phyloP scores from a whole-genome alignment of 1,284 basidiomycete genomes.

The Lignosus rhinocerotis region DNA sequence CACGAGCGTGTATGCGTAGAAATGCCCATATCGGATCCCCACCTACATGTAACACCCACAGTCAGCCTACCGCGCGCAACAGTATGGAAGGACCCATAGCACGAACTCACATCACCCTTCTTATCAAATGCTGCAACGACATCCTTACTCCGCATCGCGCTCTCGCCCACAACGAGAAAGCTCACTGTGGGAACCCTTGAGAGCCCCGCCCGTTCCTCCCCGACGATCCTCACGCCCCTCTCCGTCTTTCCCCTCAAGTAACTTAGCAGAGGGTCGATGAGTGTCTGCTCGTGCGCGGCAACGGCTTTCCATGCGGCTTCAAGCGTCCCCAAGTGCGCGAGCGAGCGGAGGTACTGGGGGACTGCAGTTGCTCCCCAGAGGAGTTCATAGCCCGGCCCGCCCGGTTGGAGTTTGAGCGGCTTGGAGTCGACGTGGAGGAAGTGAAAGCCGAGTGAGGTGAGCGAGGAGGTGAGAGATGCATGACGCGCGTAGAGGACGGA shows the following conservation, averaged over 20 bases:
- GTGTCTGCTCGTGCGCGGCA: conserved; percentile 45
- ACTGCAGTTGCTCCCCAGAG: conserved; percentile 62
- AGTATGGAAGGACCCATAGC: too few species aligned
- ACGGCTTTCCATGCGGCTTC: conserved; percentile 49
- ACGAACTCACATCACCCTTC: conserved; percentile 56
- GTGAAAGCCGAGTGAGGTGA: conserved; percentile 67
- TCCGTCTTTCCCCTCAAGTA: conserved; percentile 44
- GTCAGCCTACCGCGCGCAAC: background rate
- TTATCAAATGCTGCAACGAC: conserved; percentile 66
- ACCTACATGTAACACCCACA: conserved; percentile 43
- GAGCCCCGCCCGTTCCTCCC: conserved; percentile 47
- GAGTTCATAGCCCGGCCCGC: conserved; percentile 74
- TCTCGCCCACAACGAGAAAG: conserved; percentile 65
- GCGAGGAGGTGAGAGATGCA: conserved; percentile 44
- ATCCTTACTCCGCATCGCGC: conserved; percentile 55
- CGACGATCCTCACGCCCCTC: conserved; percentile 68
- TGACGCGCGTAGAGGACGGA: conserved; percentile 64
- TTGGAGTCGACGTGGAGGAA: conserved; percentile 55
- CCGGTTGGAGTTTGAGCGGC: conserved; percentile 69
- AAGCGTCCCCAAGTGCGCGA: conserved; percentile 50
- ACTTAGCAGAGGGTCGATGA: conserved; percentile 43
- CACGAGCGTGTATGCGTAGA: conserved; percentile 73
- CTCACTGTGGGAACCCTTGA: conserved; percentile 70
- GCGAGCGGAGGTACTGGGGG: conserved; percentile 61
- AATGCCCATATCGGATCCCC: conserved; percentile 78